Base-by-base conservation (phyloP, 306 rosid species). In the Prunus salicina region DNA sequence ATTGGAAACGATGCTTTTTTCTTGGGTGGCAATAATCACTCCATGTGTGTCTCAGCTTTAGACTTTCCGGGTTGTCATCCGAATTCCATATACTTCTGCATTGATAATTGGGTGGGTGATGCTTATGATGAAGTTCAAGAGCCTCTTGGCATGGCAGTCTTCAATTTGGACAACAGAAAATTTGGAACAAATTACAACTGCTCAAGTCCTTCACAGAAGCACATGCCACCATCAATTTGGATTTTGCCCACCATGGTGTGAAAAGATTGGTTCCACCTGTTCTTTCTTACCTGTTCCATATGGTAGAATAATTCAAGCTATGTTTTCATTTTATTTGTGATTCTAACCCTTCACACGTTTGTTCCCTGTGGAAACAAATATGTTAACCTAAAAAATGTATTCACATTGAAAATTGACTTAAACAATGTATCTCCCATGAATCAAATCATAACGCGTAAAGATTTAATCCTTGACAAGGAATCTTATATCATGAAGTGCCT, bases 231-330 rank as follows among this genome's bases (percentile, higher is more conserved):
- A 22, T 66, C 73, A 32, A 34, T 66, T 53, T 67, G 65, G 52
- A 68, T 65, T 76, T 66, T 76, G 66, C 73, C 79, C 24, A 43
- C 51, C 14, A 61, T 50, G 50, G 71, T 75, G n/a, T 75, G 60
- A 43, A 50, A 64, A 50, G 3, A 63, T 3, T 3, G 20, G 67
- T 30, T 63, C 20, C 45, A 28, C 12, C 15, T 63, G 13, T 63
- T 63, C n/a, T 25, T 61, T 27, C 0, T 61, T 27, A 30, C 41
- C 38, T 27, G 19, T 57, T 57, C 32, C 32, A 58, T 58, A 8
- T 58, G 64, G 22, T 58, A 12, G 30, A 58, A 22, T 22, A 22
- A 12, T 24, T 24, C 16, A 58, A 24, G 61, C 25, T 55, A 4
- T 3, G 15, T 22, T 8, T 55, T 55, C 25, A 55, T n/a, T 55